Evolutionary conservation across 192 early-diverging fungal genomes (phyloP), one percentile per base, ranked within the genome.

Genomic region (Backusella parvicylindrica): DNA sequence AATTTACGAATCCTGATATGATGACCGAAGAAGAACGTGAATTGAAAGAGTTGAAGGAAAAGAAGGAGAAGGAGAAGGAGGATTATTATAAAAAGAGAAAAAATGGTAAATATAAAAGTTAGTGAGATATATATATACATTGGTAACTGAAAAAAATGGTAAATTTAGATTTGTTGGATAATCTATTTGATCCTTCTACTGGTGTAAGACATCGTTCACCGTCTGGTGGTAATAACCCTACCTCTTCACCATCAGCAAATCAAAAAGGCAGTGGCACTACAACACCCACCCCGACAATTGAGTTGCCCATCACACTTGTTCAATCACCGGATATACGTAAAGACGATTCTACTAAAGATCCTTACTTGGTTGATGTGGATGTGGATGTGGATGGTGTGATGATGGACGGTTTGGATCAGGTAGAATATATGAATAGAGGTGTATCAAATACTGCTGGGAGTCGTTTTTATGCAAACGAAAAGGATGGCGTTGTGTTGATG

Each of bases 1-100:
- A 89, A 40, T 85, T 89, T 41, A 70, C 81, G 4, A 85, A 88
- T 65, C 83, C 84, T 0, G 79, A 72, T 15, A 77, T 76, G 70
- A 73, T 76, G 60, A 72, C 71, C 3, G 76, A 77, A 35, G 73
- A 80, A 68, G 78, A 80, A 26, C 40, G 79, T 23, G 80, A 81
- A 47, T 68, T 74, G 35, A 76, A 56, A 18, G 75, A 63, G 47
- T 75, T 69, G 37, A 73, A 74, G 32, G 75, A 72, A 26, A 76
- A 74, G 60, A 75, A 66, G 35, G 78, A 76, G 23, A 72, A 75
- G 31, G 69, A 75, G 35, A 81, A 75, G 40, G 75, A 81, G 76
- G 79, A 81, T 53, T 75, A 66, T 43, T 77, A 70, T 43, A 74
- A 49, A 26, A 79, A 31, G 69, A 53, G 63, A 47, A 81, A 53